phyloP scores from a whole-genome alignment of 257 asterid genomes.

The Schizonepeta tenuifolia region DNA sequence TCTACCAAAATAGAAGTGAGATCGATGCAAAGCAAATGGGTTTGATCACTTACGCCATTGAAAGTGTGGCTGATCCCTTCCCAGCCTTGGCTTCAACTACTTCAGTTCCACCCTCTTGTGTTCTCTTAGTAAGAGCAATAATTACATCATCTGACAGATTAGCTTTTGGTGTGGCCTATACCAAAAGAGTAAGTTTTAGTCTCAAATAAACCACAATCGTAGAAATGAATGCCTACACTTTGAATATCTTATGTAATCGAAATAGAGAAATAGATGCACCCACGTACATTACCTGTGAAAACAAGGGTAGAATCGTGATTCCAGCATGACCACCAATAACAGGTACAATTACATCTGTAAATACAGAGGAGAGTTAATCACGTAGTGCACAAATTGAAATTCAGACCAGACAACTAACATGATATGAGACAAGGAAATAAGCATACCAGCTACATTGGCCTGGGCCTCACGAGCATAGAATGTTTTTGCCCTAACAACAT shows the following conservation, averaged over 20 bases:
- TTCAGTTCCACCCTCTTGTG: conserved; percentile 98
- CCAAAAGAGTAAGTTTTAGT: neutral
- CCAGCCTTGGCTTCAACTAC: conserved; percentile 99
- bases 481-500: conserved; percentile 94
- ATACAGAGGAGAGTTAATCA: conserved; percentile 30
- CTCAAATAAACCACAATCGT: conserved; percentile 24
- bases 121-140: conserved; percentile 84
- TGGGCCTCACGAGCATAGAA: conserved; percentile 86
- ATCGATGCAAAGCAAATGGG: too few relatives aligned
- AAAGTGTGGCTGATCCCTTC: conserved; percentile 81
- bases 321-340: conserved; percentile 98
- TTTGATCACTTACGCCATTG: conserved; percentile 32
- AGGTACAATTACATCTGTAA: conserved; percentile 79
- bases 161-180: conserved; percentile 79
- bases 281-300: conserved; percentile 70
- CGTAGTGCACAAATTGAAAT: neutral
- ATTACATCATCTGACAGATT: conserved; percentile 72
- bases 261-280: neutral
- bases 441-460: conserved; percentile 71
- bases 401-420: neutral
- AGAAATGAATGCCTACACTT: conserved; percentile 42
- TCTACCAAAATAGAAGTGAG: too few relatives aligned
- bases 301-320: conserved; percentile 89
- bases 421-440: neutral
- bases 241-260: conserved; percentile 21